Conservation (phyloP, 2,329 filamentous ascomycete genomes). For the Paramyrothecium roridum region DNA sequence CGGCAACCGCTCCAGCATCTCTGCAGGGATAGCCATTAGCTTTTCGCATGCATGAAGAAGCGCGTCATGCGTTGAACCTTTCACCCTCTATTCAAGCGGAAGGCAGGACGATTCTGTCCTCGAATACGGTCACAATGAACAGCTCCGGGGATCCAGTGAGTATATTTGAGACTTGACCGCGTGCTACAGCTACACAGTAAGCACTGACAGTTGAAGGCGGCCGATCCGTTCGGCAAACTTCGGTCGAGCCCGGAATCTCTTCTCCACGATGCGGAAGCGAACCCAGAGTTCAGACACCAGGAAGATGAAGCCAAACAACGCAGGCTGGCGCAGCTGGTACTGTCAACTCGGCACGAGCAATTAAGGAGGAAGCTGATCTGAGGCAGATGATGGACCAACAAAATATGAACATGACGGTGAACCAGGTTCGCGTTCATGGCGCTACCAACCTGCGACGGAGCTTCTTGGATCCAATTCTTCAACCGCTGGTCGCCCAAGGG, state of each 20-base stretch:
- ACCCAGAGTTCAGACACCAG: conserved; percentile 28
- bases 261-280: conserved; percentile 34
- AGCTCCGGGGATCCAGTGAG: conserved; percentile 22
- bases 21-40: background rate
- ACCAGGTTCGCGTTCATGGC: conserved; percentile 79
- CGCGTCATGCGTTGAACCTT: background rate
- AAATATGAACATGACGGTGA: conserved; percentile 82
- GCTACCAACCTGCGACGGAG: conserved; percentile 76
- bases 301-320: conserved; percentile 37
- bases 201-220: conserved; percentile 24
- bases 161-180: conserved; percentile 1
- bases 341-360: background rate
- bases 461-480: conserved; percentile 80
- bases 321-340: conserved; percentile 34
- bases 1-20: no score
- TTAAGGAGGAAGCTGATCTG: conserved; percentile 11
- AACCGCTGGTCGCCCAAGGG: conserved; percentile 70
- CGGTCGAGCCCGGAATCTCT: conserved; percentile 32
- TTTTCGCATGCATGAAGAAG: background rate
- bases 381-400: conserved; percentile 63
- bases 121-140: background rate
- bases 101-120: background rate
- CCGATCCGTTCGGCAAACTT: conserved; percentile 36
- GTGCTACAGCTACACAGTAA: conserved; percentile 8
- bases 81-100: background rate